phyloP scores from a whole-genome alignment of 345 rosid genomes.

The Ceriops decandra region DNA sequence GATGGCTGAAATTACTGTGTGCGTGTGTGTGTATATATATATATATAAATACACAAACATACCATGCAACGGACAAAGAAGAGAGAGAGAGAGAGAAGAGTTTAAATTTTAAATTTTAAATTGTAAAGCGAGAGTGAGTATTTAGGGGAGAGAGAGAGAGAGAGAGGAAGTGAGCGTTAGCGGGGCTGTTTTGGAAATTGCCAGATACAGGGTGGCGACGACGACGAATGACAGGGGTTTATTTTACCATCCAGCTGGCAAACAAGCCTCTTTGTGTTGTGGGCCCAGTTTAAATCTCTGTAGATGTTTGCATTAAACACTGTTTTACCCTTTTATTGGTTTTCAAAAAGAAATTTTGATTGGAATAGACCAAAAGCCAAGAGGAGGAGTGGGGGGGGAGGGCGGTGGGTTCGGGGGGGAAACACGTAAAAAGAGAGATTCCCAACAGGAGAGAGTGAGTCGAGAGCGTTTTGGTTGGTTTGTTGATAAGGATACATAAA shows the following conservation, averaged over 20 bases:
- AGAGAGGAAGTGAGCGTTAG: neutral
- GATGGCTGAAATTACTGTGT: neutral
- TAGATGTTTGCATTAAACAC: too few species aligned
- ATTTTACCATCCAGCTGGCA: conserved; percentile 15
- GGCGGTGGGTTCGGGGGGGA: too few species aligned
- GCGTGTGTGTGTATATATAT: too few species aligned
- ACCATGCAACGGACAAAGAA: neutral
- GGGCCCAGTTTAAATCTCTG: neutral
- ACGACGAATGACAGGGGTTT: neutral
- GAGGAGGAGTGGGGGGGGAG: too few species aligned
- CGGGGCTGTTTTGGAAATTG: too few species aligned
- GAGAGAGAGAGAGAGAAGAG: neutral
- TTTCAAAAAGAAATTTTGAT: too few species aligned
- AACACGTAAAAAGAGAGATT: too few species aligned
- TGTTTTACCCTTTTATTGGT: too few species aligned
- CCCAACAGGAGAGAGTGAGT: too few species aligned
- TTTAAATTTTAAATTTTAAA: neutral
- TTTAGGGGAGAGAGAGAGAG: neutral
- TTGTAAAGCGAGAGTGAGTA: neutral
- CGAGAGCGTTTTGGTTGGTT: too few species aligned
- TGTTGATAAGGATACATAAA: too few species aligned
- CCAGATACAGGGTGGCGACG: conserved; percentile 13
- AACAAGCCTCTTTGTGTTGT: neutral
- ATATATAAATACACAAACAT: neutral
- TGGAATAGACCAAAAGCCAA: too few species aligned